phyloP scores from a whole-genome alignment of 306 rosid species.

The Elaeagnus macrophylla region DNA sequence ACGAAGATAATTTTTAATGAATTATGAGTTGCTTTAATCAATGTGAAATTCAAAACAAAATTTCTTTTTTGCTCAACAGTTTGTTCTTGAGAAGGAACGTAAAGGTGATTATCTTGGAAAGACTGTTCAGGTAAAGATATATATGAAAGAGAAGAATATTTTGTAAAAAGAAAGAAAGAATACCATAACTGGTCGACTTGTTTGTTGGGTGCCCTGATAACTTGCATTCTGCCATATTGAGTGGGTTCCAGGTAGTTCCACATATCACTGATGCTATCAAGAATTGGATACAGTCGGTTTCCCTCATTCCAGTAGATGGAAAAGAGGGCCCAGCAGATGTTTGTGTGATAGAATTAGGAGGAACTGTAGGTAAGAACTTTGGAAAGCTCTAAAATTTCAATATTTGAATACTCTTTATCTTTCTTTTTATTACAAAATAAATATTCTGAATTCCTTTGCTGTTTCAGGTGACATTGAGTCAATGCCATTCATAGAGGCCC shows the following conservation, averaged over 20 bases:
- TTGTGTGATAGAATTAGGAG: slow-evolving; percentile 97
- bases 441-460: slow-evolving; percentile 10
- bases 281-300: slow-evolving; percentile 69
- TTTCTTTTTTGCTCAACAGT: slow-evolving; percentile 32
- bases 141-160: slow-evolving; percentile 8
- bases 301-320: slow-evolving; percentile 80
- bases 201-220: slow-evolving; percentile 5
- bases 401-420: slow-evolving; percentile 3
- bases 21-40: slow-evolving; percentile 1
- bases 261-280: slow-evolving; percentile 93
- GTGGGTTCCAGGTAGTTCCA: slow-evolving; percentile 72
- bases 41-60: slow-evolving; percentile 3
- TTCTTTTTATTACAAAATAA: not conserved
- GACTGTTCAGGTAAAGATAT: slow-evolving; percentile 78
- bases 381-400: slow-evolving; percentile 3
- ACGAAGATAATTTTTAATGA: not conserved
- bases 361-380: slow-evolving; percentile 73
- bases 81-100: slow-evolving; percentile 93
- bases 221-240: slow-evolving; percentile 16
- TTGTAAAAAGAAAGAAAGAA: not conserved
- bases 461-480: slow-evolving; percentile 91
- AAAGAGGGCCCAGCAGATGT: slow-evolving; percentile 86
- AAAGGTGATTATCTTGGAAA: slow-evolving; percentile 93
- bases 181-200: not conserved
- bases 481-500: slow-evolving; percentile 94